Evolutionary conservation across 768 basidiomycete genomes (phyloP).

Genomic region (Calvatia gigantea): DNA sequence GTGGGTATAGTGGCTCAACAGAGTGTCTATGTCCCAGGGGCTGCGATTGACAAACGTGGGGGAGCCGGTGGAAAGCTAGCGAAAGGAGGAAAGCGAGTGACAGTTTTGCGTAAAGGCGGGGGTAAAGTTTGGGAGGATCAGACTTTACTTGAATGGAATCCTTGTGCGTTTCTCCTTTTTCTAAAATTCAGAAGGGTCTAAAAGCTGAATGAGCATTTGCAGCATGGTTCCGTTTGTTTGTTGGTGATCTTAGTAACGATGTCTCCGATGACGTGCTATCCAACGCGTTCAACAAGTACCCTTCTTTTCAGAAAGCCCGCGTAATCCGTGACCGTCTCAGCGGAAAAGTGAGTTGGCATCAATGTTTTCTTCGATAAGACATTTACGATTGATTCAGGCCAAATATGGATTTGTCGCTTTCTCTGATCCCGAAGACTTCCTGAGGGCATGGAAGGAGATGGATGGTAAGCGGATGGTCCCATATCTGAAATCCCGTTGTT

Average conservation of each 20-base stretch:
- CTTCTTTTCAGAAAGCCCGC: constrained; percentile 91
- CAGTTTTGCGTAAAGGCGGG: constrained; percentile 91
- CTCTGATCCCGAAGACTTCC: constrained; percentile 96
- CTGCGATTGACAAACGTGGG: constrained; percentile 85
- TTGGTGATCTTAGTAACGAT: constrained; percentile 97
- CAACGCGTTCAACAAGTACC: constrained; percentile 90
- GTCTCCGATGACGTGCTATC: constrained; percentile 93
- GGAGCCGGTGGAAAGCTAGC: constrained; percentile 83
- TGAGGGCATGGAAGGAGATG: constrained; percentile 99
- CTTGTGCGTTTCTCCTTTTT: constrained; percentile 59
- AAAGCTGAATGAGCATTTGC: not conserved
- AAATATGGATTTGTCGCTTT: constrained; percentile 98
- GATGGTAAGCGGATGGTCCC: constrained; percentile 65
- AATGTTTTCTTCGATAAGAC: not conserved
- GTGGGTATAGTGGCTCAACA: constrained; percentile 89
- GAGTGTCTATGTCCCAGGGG: constrained; percentile 89
- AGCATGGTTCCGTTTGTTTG: constrained; percentile 98
- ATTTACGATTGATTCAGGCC: constrained; percentile 47
- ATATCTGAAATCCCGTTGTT: not conserved
- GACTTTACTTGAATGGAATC: constrained; percentile 96
- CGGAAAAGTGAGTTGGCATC: constrained; percentile 62
- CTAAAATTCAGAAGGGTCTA: constrained; percentile 13
- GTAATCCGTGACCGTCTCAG: constrained; percentile 94
- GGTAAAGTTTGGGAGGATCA: constrained; percentile 99
- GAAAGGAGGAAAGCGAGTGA: constrained; percentile 88